Evolutionary conservation across 306 rosid genomes (phyloP), one percentile per base, ranked within the genome.

Genomic region (Sechiopsis laciniata): DNA sequence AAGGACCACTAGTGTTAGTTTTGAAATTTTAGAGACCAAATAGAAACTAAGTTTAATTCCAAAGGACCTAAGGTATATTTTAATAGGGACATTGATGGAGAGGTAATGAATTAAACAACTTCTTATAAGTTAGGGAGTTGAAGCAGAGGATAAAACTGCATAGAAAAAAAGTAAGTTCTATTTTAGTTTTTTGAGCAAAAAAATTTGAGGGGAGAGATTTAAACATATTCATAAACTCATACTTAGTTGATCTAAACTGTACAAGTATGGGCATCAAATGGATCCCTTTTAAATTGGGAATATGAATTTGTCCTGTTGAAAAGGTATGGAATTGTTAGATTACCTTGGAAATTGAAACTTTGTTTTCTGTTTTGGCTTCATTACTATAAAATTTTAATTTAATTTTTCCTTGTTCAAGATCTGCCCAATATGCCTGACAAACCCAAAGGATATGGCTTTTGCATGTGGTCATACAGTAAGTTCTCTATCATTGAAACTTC

Each of bases 401-500:
- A 72, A 46, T 57, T 16, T 62, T 80, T 15, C 48, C 45, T 70
- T 84, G 51, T 80, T 79, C 51, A 74, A 93, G 98, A 89, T 84
- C 70, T 94, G 98, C 76, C 97, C 97, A 35, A 78, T 94, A 80
- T 94, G 98, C 84, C 86, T 90, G 65, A 85, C 88, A 53, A 89
- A 94, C 77, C 98, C 95, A 5, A 94, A 85, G 88, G 89, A 94
- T 80, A 86, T 94, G 98, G 98, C 98, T 81, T 94, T 94, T 78
- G 96, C 90, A 81, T 94, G 98, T 46, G 98, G 98, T 72, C 98
- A 94, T 77, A 84, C 88, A 19, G 98, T 94, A 81, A 87, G 92
- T 84, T 69, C 26, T 11, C 69, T 55, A 42, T 48, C 8, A 22
- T 22, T 22, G 19, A 3, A 72, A 12, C 52, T 42, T 29, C 11